A percentile compares a stretch with the other conserved stretches of the same genome.
Evolutionary conservation across 2,329 filamentous ascomycete genomes (phyloP).

Genomic region (Fusarium fracticaudum): DNA sequence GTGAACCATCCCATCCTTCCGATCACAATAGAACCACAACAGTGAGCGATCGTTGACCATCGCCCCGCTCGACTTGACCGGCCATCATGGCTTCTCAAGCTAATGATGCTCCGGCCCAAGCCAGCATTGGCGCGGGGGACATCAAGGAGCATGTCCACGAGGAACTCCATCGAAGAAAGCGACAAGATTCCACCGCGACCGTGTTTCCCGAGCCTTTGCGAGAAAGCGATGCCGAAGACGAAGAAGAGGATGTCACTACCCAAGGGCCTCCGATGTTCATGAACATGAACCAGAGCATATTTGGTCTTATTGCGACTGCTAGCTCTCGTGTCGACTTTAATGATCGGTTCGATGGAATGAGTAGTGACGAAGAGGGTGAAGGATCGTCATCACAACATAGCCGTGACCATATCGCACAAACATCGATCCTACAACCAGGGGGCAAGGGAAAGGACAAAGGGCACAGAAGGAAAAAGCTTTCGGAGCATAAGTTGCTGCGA

Average conservation of each 20-base stretch:
- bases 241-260: slow-evolving; percentile 57
- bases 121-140: slow-evolving; percentile 47
- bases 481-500: slow-evolving; percentile 71
- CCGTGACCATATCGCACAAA: slow-evolving; percentile 55
- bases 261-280: slow-evolving; percentile 62
- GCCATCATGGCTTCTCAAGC: slow-evolving; percentile 34
- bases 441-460: slow-evolving; percentile 47
- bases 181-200: slow-evolving; percentile 50
- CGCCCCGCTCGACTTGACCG: slow-evolving; percentile 18
- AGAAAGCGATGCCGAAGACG: slow-evolving; percentile 59
- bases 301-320: slow-evolving; percentile 89
- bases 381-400: slow-evolving; percentile 56
- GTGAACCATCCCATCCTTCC: background rate
- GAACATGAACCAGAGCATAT: slow-evolving; percentile 94
- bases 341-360: slow-evolving; percentile 79
- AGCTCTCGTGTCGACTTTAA: slow-evolving; percentile 86
- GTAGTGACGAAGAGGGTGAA: slow-evolving; percentile 84
- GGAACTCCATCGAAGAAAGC: slow-evolving; percentile 58
- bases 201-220: slow-evolving; percentile 63
- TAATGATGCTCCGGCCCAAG: slow-evolving; percentile 29
- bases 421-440: slow-evolving; percentile 51
- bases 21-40: background rate
- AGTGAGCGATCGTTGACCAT: background rate
- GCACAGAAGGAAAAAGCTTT: slow-evolving; percentile 67
- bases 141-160: slow-evolving; percentile 52